Percentiles rank a stretch among this genome's conserved stretches.
Evolutionary conservation across 495 filamentous ascomycete species (phyloP).

Genomic region (Xylaria bambusicola): DNA sequence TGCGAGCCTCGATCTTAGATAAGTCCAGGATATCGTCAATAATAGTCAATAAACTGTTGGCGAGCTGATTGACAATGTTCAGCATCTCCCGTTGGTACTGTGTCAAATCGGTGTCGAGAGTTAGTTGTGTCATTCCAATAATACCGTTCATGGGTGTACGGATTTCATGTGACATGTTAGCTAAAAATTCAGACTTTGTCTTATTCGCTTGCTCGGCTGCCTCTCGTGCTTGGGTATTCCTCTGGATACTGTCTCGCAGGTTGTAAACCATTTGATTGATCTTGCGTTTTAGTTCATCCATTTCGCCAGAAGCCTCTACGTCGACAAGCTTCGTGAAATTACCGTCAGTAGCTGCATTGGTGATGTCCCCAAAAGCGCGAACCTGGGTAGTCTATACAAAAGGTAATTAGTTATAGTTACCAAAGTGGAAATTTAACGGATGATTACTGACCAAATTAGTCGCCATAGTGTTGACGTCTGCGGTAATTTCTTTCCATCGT

Average conservation of each 20-base stretch:
- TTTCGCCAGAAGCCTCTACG: constrained; percentile 97
- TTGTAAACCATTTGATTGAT: constrained; percentile 99
- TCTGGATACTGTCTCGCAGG: constrained; percentile 92
- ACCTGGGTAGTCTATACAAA: constrained; percentile 79
- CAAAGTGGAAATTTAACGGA: neutral
- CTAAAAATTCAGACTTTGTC: constrained; percentile 98
- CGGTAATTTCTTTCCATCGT: constrained; percentile 98
- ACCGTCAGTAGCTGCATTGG: constrained; percentile 92
- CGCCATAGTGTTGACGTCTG: constrained; percentile 98
- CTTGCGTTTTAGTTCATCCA: constrained; percentile 98
- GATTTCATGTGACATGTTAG: constrained; percentile 99
- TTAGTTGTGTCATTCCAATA: constrained; percentile 96
- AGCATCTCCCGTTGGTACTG: constrained; percentile 97
- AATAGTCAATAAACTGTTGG: constrained; percentile 95
- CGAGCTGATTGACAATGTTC: constrained; percentile 97
- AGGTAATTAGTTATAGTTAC: constrained; percentile 7
- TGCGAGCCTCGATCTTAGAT: constrained; percentile 97
- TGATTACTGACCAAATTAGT: constrained; percentile 68
- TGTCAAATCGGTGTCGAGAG: constrained; percentile 91
- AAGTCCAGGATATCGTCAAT: constrained; percentile 99
- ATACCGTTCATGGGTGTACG: constrained; percentile 89
- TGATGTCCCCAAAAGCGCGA: constrained; percentile 95
- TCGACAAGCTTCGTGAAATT: constrained; percentile 97
- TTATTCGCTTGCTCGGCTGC: constrained; percentile 96
- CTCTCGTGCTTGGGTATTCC: constrained; percentile 95